Evolutionary conservation across 2,329 filamentous ascomycete genomes (phyloP), one percentile per base, ranked within the genome.

Genomic region (Conoideocrella luteorostrata): DNA sequence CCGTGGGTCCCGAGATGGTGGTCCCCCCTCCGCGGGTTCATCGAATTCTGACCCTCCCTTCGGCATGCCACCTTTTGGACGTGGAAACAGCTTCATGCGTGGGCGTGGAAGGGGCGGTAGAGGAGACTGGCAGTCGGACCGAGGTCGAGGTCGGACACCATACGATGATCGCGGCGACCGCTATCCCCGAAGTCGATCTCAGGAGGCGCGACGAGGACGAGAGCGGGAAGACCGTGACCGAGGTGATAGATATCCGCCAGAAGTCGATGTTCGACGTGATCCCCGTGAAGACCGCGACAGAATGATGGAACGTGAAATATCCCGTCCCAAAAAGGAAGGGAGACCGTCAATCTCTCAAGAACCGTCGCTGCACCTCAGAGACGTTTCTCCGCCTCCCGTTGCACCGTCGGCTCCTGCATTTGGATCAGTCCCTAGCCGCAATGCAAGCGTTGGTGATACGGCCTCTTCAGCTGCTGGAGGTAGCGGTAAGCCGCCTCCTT

Each of bases 11-110:
- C 74, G 86, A 55, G 86, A 90, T 54, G 85, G 62, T 9, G 67
- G 84, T 0, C 84, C 85, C 10, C 75, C 80, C 18, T 86, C 84
- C 2, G 83, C 82, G 15, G 82, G 82, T 4, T 87, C 85, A 3
- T 80, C 79, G 9, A 80, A 79, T 18, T 86, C 84, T 0, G 85
- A 89, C 49, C 74, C 78, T 11, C 71, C 76, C 1, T 82, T 83
- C 45, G 74, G 71, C 15, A 56, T 64, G 47, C 62, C 70, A 7
- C 69, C 70, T 9, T 71, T 74, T 7, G 72, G 74, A 43, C 74
- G 75, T 10, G 76, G 80, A 17, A 73, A 75, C 23, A 75, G 75
- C 5, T 77, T 77, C 46, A 60, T 65, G 22, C 70, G 75, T 42
- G 78, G 80, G 2, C 75, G 80, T 18, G 69, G 70, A 10, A 65